These are phyloP conservation scores for Sporothrix luriei DNA, from an alignment of 2,329 filamentous ascomycete genomes.

Conservation along the genomic window DNA sequence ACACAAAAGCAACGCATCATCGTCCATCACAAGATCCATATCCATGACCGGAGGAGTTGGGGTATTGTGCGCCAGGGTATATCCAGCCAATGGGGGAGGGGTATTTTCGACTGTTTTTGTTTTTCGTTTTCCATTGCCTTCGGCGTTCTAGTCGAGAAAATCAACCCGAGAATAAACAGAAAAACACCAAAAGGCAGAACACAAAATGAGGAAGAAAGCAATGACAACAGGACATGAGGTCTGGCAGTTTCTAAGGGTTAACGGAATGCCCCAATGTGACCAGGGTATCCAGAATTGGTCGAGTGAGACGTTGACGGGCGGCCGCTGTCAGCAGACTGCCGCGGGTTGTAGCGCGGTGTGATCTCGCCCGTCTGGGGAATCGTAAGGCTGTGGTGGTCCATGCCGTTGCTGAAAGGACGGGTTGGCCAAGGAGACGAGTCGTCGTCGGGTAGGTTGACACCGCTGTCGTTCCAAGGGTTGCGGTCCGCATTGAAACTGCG, in stretches of 20 bases:
- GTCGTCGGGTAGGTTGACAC: slow-evolving; percentile 89
- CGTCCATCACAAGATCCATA: slow-evolving; percentile 33
- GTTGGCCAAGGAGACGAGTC: slow-evolving; percentile 67
- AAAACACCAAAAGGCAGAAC: slow-evolving; percentile 31
- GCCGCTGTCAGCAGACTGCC: slow-evolving; percentile 86
- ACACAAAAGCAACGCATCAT: slow-evolving; percentile 28
- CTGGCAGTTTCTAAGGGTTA: slow-evolving; percentile 56
- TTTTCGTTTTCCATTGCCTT: slow-evolving; percentile 32
- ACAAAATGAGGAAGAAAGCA: neutral
- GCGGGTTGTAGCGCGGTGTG: slow-evolving; percentile 79
- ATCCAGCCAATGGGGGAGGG: slow-evolving; percentile 60
- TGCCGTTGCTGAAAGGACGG: slow-evolving; percentile 66
- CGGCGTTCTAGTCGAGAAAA: slow-evolving; percentile 1
- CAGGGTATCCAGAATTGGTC: slow-evolving; percentile 93
- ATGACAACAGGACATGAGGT: slow-evolving; percentile 27
- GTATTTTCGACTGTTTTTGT: slow-evolving; percentile 49
- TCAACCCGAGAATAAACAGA: slow-evolving; percentile 41
- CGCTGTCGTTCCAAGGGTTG: slow-evolving; percentile 97
- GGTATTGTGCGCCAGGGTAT: slow-evolving; percentile 64
- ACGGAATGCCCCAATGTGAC: slow-evolving; percentile 87
- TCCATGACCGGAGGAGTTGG: slow-evolving; percentile 32
- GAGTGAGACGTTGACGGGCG: slow-evolving; percentile 94
- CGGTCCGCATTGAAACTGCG: slow-evolving; percentile 87
- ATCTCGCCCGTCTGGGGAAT: slow-evolving; percentile 75
- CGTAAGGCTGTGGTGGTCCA: slow-evolving; percentile 64